These are phyloP conservation scores for Breynia disticha DNA, from an alignment of 441 rosid genomes.

Conservation along the genomic window DNA sequence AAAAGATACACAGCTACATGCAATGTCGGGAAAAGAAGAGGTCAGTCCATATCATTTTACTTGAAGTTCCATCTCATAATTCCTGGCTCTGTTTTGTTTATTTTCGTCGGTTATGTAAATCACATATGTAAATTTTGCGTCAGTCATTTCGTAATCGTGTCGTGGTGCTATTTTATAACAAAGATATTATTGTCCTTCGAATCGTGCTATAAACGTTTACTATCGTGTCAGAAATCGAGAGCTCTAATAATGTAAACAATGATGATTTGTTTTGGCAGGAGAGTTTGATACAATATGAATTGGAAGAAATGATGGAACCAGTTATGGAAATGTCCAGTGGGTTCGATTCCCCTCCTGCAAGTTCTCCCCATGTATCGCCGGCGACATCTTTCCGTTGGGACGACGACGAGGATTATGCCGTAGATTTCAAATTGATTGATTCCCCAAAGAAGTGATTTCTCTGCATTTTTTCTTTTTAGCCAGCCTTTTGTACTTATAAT, in stretches of 20 bases:
- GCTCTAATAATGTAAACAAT: not conserved
- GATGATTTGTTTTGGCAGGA: not conserved
- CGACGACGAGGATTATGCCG: conserved; percentile 18
- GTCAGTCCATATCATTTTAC: not conserved
- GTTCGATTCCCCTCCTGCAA: conserved; percentile 25
- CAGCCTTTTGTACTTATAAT: too few relatives aligned
- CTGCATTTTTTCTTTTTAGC: not conserved
- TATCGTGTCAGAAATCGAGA: too few relatives aligned
- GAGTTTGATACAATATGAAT: conserved; percentile 16
- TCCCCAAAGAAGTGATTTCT: conserved; percentile 20
- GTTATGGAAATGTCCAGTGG: conserved; percentile 9
- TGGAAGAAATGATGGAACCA: conserved; percentile 29
- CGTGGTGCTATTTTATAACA: too few relatives aligned
- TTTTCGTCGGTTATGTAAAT: not conserved
- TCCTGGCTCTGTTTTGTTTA: not conserved
- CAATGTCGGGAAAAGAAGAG: conserved; percentile 8
- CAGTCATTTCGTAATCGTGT: too few relatives aligned
- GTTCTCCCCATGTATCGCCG: conserved; percentile 26
- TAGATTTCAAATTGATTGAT: conserved; percentile 29
- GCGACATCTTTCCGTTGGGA: conserved; percentile 13
- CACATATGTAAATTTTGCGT: not conserved
- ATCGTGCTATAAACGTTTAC: too few relatives aligned
- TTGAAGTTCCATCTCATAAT: not conserved
- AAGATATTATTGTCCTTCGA: too few relatives aligned
- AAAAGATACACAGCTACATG: conserved; percentile 2